A percentile compares a stretch with the other conserved stretches of the same genome.
Conservation (phyloP, 1,284 basidiomycete genomes). For the Exobasidium rhododendri region DNA sequence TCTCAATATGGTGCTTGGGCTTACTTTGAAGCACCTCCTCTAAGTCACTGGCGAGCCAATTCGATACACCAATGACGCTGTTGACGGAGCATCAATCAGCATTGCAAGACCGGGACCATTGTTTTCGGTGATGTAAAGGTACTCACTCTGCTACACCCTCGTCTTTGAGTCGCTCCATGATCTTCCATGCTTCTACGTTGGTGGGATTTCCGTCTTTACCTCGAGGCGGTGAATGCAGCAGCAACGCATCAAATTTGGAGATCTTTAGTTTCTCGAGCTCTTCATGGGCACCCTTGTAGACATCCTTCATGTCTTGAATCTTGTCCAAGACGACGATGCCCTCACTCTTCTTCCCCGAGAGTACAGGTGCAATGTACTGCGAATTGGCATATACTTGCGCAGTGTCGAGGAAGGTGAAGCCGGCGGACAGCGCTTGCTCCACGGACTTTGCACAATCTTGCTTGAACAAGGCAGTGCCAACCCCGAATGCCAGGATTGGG, state of each 20-base stretch:
- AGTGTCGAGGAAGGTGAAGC: constrained; percentile 31
- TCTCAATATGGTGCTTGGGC: constrained; percentile 29
- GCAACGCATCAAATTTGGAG: constrained; percentile 28
- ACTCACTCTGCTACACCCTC: constrained; percentile 27
- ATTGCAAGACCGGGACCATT: too few species aligned
- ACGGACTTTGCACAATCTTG: background rate
- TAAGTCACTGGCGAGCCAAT: constrained; percentile 37
- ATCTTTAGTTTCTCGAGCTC: constrained; percentile 19
- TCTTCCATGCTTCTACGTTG: constrained; percentile 40
- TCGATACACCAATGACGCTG: constrained; percentile 32
- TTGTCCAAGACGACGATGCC: background rate
- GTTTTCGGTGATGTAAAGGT: too few species aligned
- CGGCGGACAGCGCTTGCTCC: constrained; percentile 22
- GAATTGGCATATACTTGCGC: constrained; percentile 37
- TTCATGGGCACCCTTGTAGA: constrained; percentile 2
- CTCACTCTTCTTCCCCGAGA: constrained; percentile 25
- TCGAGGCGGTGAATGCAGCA: constrained; percentile 37
- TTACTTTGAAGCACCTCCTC: constrained; percentile 35
- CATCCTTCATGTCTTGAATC: background rate
- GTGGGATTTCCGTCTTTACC: constrained; percentile 30
- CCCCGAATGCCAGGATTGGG: background rate
- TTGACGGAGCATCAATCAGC: background rate
- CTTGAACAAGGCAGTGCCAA: constrained; percentile 1
- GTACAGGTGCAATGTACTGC: constrained; percentile 24
- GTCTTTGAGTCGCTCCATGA: constrained; percentile 34